Evolutionary conservation across 352 stramenopile genomes (phyloP).

Genomic region (Elongisporangium senticosum): DNA sequence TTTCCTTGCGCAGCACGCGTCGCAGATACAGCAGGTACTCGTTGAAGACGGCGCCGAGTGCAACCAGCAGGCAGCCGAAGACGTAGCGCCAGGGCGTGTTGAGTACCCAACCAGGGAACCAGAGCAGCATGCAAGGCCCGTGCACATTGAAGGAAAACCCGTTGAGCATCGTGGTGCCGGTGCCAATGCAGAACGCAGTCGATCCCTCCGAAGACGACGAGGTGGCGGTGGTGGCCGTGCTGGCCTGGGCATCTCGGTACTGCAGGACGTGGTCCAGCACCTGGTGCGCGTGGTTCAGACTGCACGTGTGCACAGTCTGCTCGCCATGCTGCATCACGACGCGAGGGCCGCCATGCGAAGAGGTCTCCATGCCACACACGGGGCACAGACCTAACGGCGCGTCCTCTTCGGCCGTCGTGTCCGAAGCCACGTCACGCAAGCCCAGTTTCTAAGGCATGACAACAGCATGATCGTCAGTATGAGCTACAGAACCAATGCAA

Average conservation of each 20-base stretch:
- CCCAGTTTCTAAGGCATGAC: conserved; percentile 19
- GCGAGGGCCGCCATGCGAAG: conserved; percentile 29
- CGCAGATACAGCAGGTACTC: conserved; percentile 70
- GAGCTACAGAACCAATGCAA: background rate
- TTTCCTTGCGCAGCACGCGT: conserved; percentile 58
- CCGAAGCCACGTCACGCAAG: conserved; percentile 35
- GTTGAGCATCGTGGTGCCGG: conserved; percentile 73
- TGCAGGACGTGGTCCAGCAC: conserved; percentile 45
- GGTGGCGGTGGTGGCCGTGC: background rate
- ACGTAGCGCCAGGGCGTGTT: conserved; percentile 48
- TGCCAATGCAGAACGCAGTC: conserved; percentile 41
- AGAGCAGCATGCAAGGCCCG: conserved; percentile 55
- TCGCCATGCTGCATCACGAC: conserved; percentile 53
- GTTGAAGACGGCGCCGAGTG: conserved; percentile 58
- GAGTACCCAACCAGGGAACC: conserved; percentile 71
- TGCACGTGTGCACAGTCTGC: conserved; percentile 64
- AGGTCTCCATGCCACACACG: conserved; percentile 68
- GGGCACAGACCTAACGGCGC: conserved; percentile 30
- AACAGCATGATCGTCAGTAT: background rate
- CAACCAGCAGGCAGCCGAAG: conserved; percentile 43
- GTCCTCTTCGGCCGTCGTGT: conserved; percentile 5
- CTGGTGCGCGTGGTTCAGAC: conserved; percentile 59
- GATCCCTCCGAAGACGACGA: background rate
- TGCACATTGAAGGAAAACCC: conserved; percentile 43
- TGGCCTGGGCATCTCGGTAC: conserved; percentile 20